Percentiles rank a stretch among this genome's conserved stretches.
These are phyloP conservation scores for Chamaenerion angustifolium DNA, from an alignment of 345 rosid species.

Conservation along the genomic window DNA sequence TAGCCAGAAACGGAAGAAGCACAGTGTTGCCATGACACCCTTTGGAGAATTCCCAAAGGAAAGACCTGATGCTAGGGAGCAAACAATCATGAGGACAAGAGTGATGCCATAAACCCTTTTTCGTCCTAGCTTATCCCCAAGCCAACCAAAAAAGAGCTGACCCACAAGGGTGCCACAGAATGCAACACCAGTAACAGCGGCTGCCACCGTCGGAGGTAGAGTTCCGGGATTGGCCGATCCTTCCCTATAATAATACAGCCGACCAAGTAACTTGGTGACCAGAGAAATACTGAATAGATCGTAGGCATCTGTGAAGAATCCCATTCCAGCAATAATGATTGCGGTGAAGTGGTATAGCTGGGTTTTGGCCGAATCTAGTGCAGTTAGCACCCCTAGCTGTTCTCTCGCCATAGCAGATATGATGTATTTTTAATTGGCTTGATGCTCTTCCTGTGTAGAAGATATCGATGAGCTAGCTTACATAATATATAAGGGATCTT, in stretches of 20 bases:
- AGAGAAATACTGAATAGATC: conserved; percentile 72
- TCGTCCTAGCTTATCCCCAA: conserved; percentile 73
- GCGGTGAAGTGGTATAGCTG: conserved; percentile 58
- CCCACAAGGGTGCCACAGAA: conserved; percentile 63
- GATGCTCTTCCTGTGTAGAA: too few species aligned
- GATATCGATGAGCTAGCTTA: too few species aligned
- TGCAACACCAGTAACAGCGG: conserved; percentile 75
- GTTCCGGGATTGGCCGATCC: conserved; percentile 32
- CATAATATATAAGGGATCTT: too few species aligned
- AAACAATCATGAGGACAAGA: conserved; percentile 47
- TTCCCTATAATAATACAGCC: conserved; percentile 40
- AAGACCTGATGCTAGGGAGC: conserved; percentile 54
- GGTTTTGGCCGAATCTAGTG: conserved; percentile 55
- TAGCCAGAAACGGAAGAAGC: conserved; percentile 85
- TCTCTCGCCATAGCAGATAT: conserved; percentile 25
- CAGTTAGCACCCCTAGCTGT: conserved; percentile 32
- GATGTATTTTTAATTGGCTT: too few species aligned
- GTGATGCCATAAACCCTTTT: conserved; percentile 64
- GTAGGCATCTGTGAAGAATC: conserved; percentile 77
- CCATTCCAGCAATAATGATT: conserved; percentile 72
- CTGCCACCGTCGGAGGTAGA: conserved; percentile 34
- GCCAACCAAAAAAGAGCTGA: conserved; percentile 79
- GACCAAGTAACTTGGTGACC: conserved; percentile 67
- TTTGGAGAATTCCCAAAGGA: conserved; percentile 30
- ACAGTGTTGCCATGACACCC: conserved; percentile 48